Evolutionary conservation across 371 early-diverging fungal genomes (phyloP), one percentile per base, ranked within the genome.

Genomic region (Funneliformis caledonium): DNA sequence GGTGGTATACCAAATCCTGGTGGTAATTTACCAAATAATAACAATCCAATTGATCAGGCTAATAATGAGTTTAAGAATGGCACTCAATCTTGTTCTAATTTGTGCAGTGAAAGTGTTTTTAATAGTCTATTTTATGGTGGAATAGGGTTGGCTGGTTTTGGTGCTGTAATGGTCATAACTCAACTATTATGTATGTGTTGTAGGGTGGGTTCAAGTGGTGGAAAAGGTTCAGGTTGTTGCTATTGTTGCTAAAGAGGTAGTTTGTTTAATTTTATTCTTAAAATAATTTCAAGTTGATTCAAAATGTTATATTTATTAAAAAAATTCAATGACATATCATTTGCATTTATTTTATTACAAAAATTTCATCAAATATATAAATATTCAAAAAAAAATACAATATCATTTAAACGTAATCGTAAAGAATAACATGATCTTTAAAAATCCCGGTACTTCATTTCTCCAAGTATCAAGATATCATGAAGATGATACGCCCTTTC

Each of bases 141-240:
- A 2, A 45, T 76, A 22, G 76, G 64, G 4, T 16, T 62, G n/a
- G 6, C 62, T 22, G 60, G 19, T 9, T 2, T 61, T 42, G 76
- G 76, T n/a, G 26, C 9, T 19, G 2, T 76, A 11, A 62, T 76
- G 47, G 37, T 26, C 12, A 42, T 62, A 19, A 19, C 16, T 22
- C 45, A 62, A 62, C 42, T 76, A 33, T 47, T 60, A 37, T 19
- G 76, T 26, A 62, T 62, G 64, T 19, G 61, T 19, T 76, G 76
- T 76, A 33, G 61, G 14, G 62, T 76, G 37, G 64, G 76, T 43
- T 14, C n/a, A 47, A 76, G 76, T 76, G 76, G 76, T 37, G 76
- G 76, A 26, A 45, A 31, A 76, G 76, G 76, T 22, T 22, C 62
- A 33, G 76, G 76, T 33, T 76, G 76, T 62, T 76, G 64, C 45